Evolutionary conservation across 495 filamentous ascomycete species (phyloP).

Genomic region (Podospora pseudocomata): DNA sequence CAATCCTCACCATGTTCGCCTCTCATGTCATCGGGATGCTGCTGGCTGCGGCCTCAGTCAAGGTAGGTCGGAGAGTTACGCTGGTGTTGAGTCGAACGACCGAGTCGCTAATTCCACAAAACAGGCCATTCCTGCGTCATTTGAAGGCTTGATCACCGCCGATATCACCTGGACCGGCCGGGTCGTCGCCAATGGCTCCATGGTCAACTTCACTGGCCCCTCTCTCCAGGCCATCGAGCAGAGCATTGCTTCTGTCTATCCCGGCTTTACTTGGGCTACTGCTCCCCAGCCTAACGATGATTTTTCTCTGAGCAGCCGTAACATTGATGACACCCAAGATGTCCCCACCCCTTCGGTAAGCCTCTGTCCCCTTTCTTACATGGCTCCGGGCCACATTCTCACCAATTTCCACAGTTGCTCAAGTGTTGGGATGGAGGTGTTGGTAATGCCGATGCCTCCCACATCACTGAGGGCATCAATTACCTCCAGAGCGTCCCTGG

Average conservation of each 20-base stretch:
- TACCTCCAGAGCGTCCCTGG: neutral
- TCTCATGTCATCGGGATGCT: neutral
- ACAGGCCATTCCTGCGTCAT: neutral
- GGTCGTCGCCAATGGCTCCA: neutral
- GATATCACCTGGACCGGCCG: neutral
- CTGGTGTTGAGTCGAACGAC: neutral
- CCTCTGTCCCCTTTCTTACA: neutral
- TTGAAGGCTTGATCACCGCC: neutral
- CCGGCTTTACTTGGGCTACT: neutral
- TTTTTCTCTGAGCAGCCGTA: neutral
- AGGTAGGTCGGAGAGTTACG: neutral
- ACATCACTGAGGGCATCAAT: neutral
- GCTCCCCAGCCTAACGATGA: neutral
- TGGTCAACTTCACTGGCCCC: conserved; percentile 1
- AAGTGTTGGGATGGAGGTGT: neutral
- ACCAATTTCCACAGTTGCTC: neutral
- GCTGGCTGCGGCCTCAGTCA: neutral
- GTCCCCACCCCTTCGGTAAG: neutral
- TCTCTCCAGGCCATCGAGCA: neutral
- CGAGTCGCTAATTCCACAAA: neutral
- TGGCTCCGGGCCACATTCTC: neutral
- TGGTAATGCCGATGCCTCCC: neutral
- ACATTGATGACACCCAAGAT: neutral
- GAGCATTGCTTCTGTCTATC: neutral
- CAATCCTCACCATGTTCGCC: neutral